Percentiles rank a stretch among this genome's conserved stretches.
phyloP scores from a whole-genome alignment of 371 early-diverging fungal species.

The Scutellospora calospora region DNA sequence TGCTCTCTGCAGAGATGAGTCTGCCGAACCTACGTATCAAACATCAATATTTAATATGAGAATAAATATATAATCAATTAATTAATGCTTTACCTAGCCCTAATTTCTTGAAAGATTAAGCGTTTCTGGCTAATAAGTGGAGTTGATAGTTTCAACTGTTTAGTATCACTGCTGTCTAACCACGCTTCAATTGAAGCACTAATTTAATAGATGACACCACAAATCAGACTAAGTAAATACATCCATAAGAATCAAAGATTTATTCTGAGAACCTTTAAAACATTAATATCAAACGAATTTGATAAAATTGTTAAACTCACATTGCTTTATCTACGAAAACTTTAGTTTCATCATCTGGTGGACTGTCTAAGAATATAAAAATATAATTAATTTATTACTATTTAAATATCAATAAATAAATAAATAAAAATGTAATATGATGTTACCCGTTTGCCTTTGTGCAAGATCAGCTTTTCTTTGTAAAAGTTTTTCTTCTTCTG shows the following conservation, averaged over 20 bases:
- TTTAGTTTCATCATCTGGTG: slow-evolving; percentile 40
- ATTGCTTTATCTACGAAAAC: slow-evolving; percentile 37
- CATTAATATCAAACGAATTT: not conserved
- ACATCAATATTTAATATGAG: not conserved
- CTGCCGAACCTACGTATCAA: slow-evolving; percentile 50
- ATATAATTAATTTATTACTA: slow-evolving; percentile 27
- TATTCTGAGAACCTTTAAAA: too few relatives aligned
- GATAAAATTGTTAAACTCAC: slow-evolving; percentile 25
- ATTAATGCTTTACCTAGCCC: slow-evolving; percentile 23
- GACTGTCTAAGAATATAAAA: slow-evolving; percentile 39
- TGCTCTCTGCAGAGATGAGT: slow-evolving; percentile 48
- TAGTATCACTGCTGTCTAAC: slow-evolving; percentile 50
- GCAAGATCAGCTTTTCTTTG: slow-evolving; percentile 31
- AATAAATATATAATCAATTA: not conserved
- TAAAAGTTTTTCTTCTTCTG: slow-evolving; percentile 49
- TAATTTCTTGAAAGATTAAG: slow-evolving; percentile 59
- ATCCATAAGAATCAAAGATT: slow-evolving; percentile 2
- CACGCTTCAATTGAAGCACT: slow-evolving; percentile 49
- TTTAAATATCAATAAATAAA: not conserved
- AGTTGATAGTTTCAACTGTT: slow-evolving; percentile 51
- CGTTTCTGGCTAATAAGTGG: slow-evolving; percentile 51
- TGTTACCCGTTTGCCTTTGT: slow-evolving; percentile 35
- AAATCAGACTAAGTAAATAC: not conserved
- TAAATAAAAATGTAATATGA: not conserved
- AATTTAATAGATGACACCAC: not conserved